Conservation (phyloP, 2,329 filamentous ascomycete species). For the Drechslera avenae region DNA sequence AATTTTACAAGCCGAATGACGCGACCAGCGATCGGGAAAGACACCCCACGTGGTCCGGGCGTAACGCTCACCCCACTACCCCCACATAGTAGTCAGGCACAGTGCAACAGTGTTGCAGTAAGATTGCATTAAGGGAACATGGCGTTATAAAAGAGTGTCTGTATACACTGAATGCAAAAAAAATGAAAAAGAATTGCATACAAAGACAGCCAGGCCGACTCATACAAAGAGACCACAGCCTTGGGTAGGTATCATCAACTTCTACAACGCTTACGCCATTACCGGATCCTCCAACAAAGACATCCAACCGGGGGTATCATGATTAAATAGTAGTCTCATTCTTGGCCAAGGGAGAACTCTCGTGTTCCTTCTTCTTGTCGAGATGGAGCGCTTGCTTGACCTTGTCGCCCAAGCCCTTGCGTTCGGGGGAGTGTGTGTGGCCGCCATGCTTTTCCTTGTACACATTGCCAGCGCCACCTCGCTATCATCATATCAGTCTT, state of each 20-base stretch:
- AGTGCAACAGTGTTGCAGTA: not conserved
- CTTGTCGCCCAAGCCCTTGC: slow-evolving; percentile 51
- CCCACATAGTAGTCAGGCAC: slow-evolving; percentile 22
- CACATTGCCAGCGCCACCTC: slow-evolving; percentile 55
- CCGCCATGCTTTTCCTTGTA: slow-evolving; percentile 56
- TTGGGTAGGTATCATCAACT: slow-evolving; percentile 22
- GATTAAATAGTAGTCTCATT: slow-evolving; percentile 28
- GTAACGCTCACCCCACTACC: slow-evolving; percentile 15
- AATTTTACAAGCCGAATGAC: slow-evolving; percentile 27
- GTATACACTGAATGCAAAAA: no score
- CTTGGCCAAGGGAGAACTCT: slow-evolving; percentile 34
- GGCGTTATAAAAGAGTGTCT: slow-evolving; percentile 10
- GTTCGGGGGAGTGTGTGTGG: slow-evolving; percentile 48
- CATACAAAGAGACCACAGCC: slow-evolving; percentile 8
- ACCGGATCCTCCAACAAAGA: slow-evolving; percentile 8
- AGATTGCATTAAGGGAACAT: not conserved
- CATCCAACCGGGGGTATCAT: slow-evolving; percentile 28
- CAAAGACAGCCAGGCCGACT: slow-evolving; percentile 11
- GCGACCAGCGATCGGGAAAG: slow-evolving; percentile 14
- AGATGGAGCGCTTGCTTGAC: slow-evolving; percentile 50
- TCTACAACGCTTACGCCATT: slow-evolving; percentile 17
- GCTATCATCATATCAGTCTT: slow-evolving; percentile 32
- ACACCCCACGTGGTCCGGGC: slow-evolving; percentile 22
- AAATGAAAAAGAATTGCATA: no score
- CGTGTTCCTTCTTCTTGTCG: slow-evolving; percentile 45